A percentile compares a stretch with the other conserved stretches of the same genome.
These are phyloP conservation scores for Berberis thunbergii DNA, from an alignment of 164 flowering plant species.

Conservation along the genomic window DNA sequence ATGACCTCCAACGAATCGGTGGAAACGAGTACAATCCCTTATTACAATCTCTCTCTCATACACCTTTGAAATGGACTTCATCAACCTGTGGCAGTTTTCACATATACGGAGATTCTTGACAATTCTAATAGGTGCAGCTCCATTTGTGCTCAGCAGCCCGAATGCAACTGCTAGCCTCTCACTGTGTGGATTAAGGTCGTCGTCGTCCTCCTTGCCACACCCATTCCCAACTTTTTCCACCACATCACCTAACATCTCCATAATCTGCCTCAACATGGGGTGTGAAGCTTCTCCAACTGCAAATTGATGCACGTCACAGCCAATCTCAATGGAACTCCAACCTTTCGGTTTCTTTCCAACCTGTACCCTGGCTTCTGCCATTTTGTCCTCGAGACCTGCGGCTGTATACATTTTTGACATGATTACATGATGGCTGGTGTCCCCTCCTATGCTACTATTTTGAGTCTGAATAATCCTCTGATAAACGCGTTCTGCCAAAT, in stretches of 20 bases:
- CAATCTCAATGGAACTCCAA: slow-evolving; percentile 12
- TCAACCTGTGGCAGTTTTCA: background rate
- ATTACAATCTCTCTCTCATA: slow-evolving; percentile 17
- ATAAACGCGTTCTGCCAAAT: slow-evolving; percentile 9
- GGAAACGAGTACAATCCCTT: slow-evolving; percentile 20
- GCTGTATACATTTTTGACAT: slow-evolving; percentile 12
- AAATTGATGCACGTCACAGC: slow-evolving; percentile 17
- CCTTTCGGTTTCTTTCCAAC: slow-evolving; percentile 21
- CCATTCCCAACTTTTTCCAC: background rate
- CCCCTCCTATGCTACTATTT: slow-evolving; percentile 3
- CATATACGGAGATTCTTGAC: no score
- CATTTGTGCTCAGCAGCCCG: slow-evolving; percentile 13
- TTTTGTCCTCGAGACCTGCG: slow-evolving; percentile 15
- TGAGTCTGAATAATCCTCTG: background rate
- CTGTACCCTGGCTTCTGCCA: slow-evolving; percentile 14
- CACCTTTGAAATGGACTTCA: slow-evolving; percentile 15
- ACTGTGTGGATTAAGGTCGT: slow-evolving; percentile 7
- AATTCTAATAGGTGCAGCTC: slow-evolving; percentile 3
- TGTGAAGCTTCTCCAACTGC: slow-evolving; percentile 15
- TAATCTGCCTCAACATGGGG: slow-evolving; percentile 13
- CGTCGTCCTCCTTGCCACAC: background rate
- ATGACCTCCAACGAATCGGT: slow-evolving; percentile 15
- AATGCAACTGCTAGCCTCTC: slow-evolving; percentile 21
- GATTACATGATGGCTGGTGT: slow-evolving; percentile 7
- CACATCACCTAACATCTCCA: slow-evolving; percentile 17